Base-by-base conservation (phyloP, 1,139 yeast genomes). In the Ogataea hybrid region DNA sequence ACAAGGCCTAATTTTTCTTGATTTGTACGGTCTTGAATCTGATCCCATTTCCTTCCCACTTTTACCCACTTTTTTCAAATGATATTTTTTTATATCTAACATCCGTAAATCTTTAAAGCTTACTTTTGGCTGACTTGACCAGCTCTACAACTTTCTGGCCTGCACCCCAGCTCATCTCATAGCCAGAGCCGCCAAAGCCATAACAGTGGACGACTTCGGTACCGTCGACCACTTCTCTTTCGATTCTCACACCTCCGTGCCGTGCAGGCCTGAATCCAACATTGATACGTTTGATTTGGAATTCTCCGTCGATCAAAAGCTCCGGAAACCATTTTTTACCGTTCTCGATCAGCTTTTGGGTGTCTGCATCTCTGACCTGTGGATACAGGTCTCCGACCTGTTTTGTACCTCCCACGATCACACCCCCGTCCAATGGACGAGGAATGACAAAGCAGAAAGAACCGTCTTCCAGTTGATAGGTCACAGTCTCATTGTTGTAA, bases 171-270 rank as follows among this genome's bases (percentile, higher is more conserved):
- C 83, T 75, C 41, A 78, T 59, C 55, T 82, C 88, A 53, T 71
- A 82, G 0, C 89, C 89, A 70, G 77, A 72, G 0, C 88, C 87
- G 4, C 84, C 89, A 21, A 80, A 77, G 3, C 90, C 90, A 56
- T 82, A 82, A 17, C 81, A 82, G 54, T 82, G 80, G 12, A 81
- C 64, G 11, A 81, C 61, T 4, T 54, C 50, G 8, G 50, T 44
- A 8, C 54, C 51, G n/a, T 53, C 52, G 4, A 53, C 45, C 5
- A 55, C 46, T 48, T 79, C 81, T 7, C 62, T 42, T 33, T 70
- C 75, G 1, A 79, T 61, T 33, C 79, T 63, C 11, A 75, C 63
- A 0, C 89, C 89, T 2, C 76, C 78, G 9, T 63, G 54, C 57
- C 88, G 69, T 0, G 79, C 83, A 0, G 89, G 89, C 51, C 89